These are phyloP conservation scores for Scheffersomyces lignosus DNA, from an alignment of 805 yeast genomes.

Conservation along the genomic window DNA sequence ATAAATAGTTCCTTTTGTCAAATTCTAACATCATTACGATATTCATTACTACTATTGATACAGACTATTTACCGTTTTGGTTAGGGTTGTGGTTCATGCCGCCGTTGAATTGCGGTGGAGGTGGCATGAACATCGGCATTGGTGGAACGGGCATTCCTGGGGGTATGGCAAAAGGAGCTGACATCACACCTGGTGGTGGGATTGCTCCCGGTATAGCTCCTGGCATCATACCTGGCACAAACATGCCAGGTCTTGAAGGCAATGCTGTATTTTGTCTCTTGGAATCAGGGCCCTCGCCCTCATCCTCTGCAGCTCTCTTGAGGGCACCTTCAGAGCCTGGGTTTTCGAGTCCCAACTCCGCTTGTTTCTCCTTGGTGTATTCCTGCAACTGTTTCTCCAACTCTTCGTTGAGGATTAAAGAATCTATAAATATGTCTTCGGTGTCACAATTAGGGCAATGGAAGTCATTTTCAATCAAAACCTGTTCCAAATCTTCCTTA, in stretches of 20 bases:
- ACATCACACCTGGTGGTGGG: slow-evolving; percentile 13
- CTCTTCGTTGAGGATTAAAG: slow-evolving; percentile 61
- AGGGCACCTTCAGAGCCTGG: slow-evolving; percentile 20
- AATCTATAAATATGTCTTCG: slow-evolving; percentile 75
- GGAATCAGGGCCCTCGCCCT: slow-evolving; percentile 15
- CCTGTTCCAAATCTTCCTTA: slow-evolving; percentile 37
- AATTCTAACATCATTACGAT: neutral
- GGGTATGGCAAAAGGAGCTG: slow-evolving; percentile 18
- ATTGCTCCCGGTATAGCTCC: slow-evolving; percentile 9
- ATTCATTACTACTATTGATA: neutral
- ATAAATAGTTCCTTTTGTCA: too few species aligned
- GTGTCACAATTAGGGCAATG: slow-evolving; percentile 84
- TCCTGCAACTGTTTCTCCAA: slow-evolving; percentile 53
- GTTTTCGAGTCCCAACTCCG: slow-evolving; percentile 36
- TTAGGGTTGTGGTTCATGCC: slow-evolving; percentile 1
- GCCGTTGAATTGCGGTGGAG: slow-evolving; percentile 8
- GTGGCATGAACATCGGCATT: slow-evolving; percentile 26
- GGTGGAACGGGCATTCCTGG: slow-evolving; percentile 22
- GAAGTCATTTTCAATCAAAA: slow-evolving; percentile 78
- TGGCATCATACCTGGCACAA: slow-evolving; percentile 5
- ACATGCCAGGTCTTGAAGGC: slow-evolving; percentile 13
- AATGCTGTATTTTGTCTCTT: slow-evolving; percentile 27
- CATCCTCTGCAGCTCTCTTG: slow-evolving; percentile 19
- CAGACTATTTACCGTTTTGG: neutral
- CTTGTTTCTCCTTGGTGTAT: slow-evolving; percentile 41